Evolutionary conservation across 192 early-diverging fungal genomes (phyloP).

Genomic region (Backusella luteola): DNA sequence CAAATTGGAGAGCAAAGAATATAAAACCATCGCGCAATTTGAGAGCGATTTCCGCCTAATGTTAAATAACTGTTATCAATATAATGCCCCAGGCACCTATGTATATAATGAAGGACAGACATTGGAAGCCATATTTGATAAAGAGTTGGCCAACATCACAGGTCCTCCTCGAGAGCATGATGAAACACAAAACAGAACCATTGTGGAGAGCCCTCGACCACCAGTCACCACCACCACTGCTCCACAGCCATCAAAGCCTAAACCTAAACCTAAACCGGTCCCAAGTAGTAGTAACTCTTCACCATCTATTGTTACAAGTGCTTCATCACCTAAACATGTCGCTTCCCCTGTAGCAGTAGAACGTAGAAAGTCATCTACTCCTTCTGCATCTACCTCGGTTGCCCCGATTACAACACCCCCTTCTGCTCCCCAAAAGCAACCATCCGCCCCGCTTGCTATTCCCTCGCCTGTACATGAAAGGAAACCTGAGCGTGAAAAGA

Average conservation of each 20-base stretch:
- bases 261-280: constrained; percentile 31
- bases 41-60: constrained; percentile 54
- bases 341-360: neutral
- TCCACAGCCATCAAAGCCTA: constrained; percentile 5
- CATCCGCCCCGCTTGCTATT: neutral
- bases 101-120: constrained; percentile 61
- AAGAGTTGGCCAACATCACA: constrained; percentile 36
- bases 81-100: constrained; percentile 57
- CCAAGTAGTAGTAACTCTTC: neutral
- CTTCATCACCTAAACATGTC: constrained; percentile 13
- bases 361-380: constrained; percentile 3
- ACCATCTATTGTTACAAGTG: neutral
- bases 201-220: constrained; percentile 42
- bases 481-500: neutral
- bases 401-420: neutral
- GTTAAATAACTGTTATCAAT: constrained; percentile 58
- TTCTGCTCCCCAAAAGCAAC: neutral
- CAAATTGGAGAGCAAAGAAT: constrained; percentile 43
- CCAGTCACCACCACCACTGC: neutral
- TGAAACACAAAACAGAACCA: constrained; percentile 45
- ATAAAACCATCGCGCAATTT: constrained; percentile 42
- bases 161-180: constrained; percentile 21
- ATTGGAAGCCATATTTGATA: constrained; percentile 53
- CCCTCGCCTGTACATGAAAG: neutral
- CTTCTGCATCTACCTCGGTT: neutral